Base-by-base conservation (phyloP, 2,329 filamentous ascomycete genomes). In the Ilyonectria destructans region DNA sequence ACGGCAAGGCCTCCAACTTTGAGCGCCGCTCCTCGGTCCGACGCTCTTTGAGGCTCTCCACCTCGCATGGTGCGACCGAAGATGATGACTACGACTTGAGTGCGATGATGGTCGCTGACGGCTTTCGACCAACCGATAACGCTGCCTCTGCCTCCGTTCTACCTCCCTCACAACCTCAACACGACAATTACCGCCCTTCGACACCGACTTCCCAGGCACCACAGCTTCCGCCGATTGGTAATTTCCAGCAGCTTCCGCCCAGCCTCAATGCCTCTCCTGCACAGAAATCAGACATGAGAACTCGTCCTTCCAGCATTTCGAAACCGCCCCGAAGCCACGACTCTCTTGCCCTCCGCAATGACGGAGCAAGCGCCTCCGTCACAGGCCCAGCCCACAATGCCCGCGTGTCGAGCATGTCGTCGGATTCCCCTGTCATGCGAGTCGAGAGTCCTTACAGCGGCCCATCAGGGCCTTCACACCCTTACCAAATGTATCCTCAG, bases 401-500 rank as follows among this genome's bases (percentile, higher is more conserved):
- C 40, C 71, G 69, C 19, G 65, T 66, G 6, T 80, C 80, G 19
- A 83, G 77, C 62, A 68, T 73, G 12, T 82, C 82, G 4, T 81
- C 80, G 49, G 77, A 80, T 2, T 79, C 80, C n/a, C 77, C 80
- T 3, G 80, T 81, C 45, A 76, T 86, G 21, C 79, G 80, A 35
- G 69, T 85, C 4, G 86, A 93, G 65, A 91, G 89, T 65, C 92
- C 92, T 13, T 93, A 94, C 71, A 88, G 88, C 17, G 92, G 91
- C 7, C 88, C 90, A 1, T 90, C 88, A 4, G 92, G 91, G 3
- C 94, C 94, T 19, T 96, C 93, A 60, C 93, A 96, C 80, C 93
- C 94, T 0, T 97, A 97, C 78, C 89, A 89, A 73, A 92, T 96
- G 89, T 97, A 97, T 79, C 89, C 92, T 7, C 94, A 97, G 78